phyloP scores from a whole-genome alignment of 371 early-diverging fungal species.

The Rhizoclosmatium hyalinum region DNA sequence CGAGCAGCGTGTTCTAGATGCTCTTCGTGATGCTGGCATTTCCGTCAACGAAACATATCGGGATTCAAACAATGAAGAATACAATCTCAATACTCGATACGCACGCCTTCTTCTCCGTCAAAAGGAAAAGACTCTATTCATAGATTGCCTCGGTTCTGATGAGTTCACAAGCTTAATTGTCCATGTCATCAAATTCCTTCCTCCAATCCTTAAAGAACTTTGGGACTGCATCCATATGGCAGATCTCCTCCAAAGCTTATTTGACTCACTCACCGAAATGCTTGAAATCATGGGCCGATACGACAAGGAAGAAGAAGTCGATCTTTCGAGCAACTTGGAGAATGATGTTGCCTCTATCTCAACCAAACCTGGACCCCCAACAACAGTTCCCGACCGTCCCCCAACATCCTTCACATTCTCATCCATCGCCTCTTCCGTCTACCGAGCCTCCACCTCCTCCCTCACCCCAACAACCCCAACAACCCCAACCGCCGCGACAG shows the following conservation, averaged over 20 bases:
- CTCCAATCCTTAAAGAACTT: slow-evolving; percentile 41
- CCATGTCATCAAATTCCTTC: slow-evolving; percentile 29
- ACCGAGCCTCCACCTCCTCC: background rate
- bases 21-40: slow-evolving; percentile 14
- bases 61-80: background rate
- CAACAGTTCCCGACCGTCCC: background rate
- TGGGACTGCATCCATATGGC: slow-evolving; percentile 38
- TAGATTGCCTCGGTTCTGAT: slow-evolving; percentile 35
- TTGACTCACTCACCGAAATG: slow-evolving; percentile 19
- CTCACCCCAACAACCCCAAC: slow-evolving; percentile 3
- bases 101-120: slow-evolving; percentile 36
- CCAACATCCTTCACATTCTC: background rate
- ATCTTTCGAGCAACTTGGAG: slow-evolving; percentile 2
- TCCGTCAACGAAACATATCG: slow-evolving; percentile 18
- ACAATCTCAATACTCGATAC: slow-evolving; percentile 26
- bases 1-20: background rate
- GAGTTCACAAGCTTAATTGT: slow-evolving; percentile 33
- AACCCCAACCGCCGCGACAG: background rate
- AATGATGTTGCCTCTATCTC: background rate
- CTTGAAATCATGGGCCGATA: slow-evolving; percentile 26
- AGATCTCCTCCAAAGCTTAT: slow-evolving; percentile 21
- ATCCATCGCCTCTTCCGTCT: background rate
- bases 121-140: slow-evolving; percentile 39
- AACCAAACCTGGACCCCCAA: background rate
- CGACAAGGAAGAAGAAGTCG: slow-evolving; percentile 32